These are phyloP conservation scores for Pseudomonodictys pantanalensis DNA, from an alignment of 495 filamentous ascomycete species.

Conservation along the genomic window DNA sequence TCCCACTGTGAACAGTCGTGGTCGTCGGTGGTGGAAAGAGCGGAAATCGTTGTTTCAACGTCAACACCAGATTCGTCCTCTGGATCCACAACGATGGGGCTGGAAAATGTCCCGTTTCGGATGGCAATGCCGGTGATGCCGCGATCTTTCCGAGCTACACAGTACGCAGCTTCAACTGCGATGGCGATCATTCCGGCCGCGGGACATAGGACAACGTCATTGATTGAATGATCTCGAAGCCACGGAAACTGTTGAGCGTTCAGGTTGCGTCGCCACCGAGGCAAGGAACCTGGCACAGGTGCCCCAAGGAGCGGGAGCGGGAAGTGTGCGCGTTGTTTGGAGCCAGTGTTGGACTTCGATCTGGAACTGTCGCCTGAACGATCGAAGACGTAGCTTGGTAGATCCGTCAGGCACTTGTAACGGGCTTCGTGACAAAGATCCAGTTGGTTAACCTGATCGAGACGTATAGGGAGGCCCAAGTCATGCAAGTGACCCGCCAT, in stretches of 20 bases:
- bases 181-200: slow-evolving; percentile 12
- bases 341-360: background rate
- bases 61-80: background rate
- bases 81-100: background rate
- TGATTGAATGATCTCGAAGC: slow-evolving; percentile 11
- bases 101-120: background rate
- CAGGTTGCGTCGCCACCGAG: background rate
- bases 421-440: background rate
- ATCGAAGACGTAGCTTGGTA: background rate
- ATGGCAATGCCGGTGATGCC: background rate
- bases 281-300: background rate
- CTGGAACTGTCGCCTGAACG: background rate
- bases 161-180: slow-evolving; percentile 5
- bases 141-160: background rate
- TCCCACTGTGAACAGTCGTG: background rate
- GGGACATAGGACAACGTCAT: background rate
- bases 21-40: background rate
- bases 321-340: background rate
- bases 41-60: background rate
- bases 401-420: background rate
- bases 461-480: background rate
- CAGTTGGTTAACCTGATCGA: background rate
- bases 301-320: background rate
- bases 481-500: background rate
- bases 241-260: background rate